Evolutionary conservation across 176 grass and related monocot species (phyloP).

Genomic region (Avena sativa): DNA sequence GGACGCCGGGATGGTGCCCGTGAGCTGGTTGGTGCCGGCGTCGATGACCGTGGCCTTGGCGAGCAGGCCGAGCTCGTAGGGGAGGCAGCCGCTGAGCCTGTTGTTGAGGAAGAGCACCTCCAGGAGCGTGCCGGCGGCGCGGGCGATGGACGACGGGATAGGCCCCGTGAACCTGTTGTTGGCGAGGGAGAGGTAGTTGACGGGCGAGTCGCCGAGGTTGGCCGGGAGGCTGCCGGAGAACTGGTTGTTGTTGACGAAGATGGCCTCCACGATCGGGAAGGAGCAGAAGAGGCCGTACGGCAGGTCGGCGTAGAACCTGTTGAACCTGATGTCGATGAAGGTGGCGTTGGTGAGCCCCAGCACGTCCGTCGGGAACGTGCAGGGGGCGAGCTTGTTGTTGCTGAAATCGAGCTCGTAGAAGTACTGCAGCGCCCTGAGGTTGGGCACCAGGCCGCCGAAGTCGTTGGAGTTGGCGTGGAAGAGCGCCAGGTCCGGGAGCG

Average conservation of each 20-base stretch:
- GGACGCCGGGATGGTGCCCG: slow-evolving; percentile 77
- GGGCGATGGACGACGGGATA: slow-evolving; percentile 72
- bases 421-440: slow-evolving; percentile 47
- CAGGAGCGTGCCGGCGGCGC: slow-evolving; percentile 50
- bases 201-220: slow-evolving; percentile 75
- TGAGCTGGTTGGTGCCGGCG: slow-evolving; percentile 79
- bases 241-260: slow-evolving; percentile 95
- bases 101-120: slow-evolving; percentile 97
- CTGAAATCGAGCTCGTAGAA: slow-evolving; percentile 97
- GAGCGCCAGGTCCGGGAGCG: slow-evolving; percentile 76
- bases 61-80: slow-evolving; percentile 79
- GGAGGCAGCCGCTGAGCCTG: slow-evolving; percentile 82
- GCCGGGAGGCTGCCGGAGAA: slow-evolving; percentile 57
- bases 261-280: slow-evolving; percentile 46
- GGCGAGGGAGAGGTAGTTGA: slow-evolving; percentile 81
- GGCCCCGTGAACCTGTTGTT: slow-evolving; percentile 82
- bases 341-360: slow-evolving; percentile 62
- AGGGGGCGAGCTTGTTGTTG: slow-evolving; percentile 67
- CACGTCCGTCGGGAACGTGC: slow-evolving; percentile 55
- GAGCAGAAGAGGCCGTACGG: slow-evolving; percentile 56
- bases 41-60: slow-evolving; percentile 84
- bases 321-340: slow-evolving; percentile 93
- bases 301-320: slow-evolving; percentile 49
- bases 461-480: slow-evolving; percentile 97
- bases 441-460: slow-evolving; percentile 49